Percentiles rank a stretch among this genome's conserved stretches.
Conservation (phyloP, 176 grass and related monocot genomes). For the Phoenix roebelenii region DNA sequence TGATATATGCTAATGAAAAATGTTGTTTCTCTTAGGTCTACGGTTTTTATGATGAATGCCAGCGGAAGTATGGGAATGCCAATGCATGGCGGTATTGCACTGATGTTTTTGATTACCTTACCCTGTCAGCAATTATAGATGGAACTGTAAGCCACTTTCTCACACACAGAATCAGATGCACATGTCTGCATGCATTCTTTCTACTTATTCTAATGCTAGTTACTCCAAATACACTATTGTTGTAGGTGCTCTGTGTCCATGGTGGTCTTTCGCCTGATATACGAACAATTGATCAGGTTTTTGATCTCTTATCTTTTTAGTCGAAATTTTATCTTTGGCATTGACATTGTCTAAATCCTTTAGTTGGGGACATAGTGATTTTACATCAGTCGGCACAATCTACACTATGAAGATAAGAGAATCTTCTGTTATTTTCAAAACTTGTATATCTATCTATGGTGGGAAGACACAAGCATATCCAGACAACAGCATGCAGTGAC, state of each 20-base stretch:
- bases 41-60: slow-evolving; percentile 99
- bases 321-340: background rate
- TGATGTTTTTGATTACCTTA: slow-evolving; percentile 98
- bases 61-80: slow-evolving; percentile 98
- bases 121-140: slow-evolving; percentile 97
- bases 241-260: slow-evolving; percentile 95
- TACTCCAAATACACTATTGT: background rate
- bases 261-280: slow-evolving; percentile 95
- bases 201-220: too few species aligned
- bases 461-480: too few species aligned
- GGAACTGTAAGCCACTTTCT: slow-evolving; percentile 54
- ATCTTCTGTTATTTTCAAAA: too few species aligned
- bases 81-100: slow-evolving; percentile 99
- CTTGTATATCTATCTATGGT: too few species aligned
- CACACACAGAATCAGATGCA: background rate
- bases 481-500: too few species aligned
- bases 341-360: too few species aligned
- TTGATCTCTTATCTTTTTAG: slow-evolving; percentile 5
- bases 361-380: too few species aligned
- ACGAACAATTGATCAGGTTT: slow-evolving; percentile 89
- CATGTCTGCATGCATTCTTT: background rate
- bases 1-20: slow-evolving; percentile 2
- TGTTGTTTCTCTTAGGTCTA: slow-evolving; percentile 52
- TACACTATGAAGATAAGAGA: too few species aligned
- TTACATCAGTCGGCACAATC: too few species aligned